Conservation (phyloP, 768 basidiomycete genomes). For the Xerocomellus dryophilus region DNA sequence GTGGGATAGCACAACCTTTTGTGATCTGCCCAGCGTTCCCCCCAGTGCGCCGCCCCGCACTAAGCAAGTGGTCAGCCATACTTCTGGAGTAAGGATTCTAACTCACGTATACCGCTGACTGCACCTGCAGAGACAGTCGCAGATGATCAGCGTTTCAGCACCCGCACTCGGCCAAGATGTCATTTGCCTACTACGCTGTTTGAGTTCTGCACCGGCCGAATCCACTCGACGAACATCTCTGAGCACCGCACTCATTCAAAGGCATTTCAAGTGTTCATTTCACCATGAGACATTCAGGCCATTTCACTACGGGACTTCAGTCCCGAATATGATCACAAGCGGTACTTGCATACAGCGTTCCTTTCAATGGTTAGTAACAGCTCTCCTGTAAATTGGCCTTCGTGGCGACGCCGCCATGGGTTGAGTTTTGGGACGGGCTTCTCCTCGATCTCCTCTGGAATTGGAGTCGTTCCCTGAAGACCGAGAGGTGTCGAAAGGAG, state of each 20-base stretch:
- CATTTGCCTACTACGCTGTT: conserved; percentile 39
- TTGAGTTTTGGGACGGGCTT: conserved; percentile 35
- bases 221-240: conserved; percentile 22
- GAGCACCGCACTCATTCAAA: conserved; percentile 34
- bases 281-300: conserved; percentile 28
- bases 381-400: conserved; percentile 32
- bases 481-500: conserved; percentile 41
- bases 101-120: conserved; percentile 43
- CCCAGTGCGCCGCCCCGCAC: conserved; percentile 38
- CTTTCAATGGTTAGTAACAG: conserved; percentile 34
- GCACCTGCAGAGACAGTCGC: conserved; percentile 29
- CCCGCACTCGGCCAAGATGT: background rate
- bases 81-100: background rate
- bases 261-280: conserved; percentile 30
- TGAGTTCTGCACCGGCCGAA: conserved; percentile 21
- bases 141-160: background rate
- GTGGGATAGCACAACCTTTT: conserved; percentile 35
- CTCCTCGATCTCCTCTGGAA: conserved; percentile 33
- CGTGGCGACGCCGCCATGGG: conserved; percentile 31
- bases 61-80: conserved; percentile 12
- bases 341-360: conserved; percentile 25
- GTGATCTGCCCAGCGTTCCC: conserved; percentile 36
- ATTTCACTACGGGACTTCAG: conserved; percentile 24
- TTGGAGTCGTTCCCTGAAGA: conserved; percentile 34
- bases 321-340: background rate